phyloP scores from a whole-genome alignment of 2,329 filamentous ascomycete genomes.

The Didymellaceae sp. region DNA sequence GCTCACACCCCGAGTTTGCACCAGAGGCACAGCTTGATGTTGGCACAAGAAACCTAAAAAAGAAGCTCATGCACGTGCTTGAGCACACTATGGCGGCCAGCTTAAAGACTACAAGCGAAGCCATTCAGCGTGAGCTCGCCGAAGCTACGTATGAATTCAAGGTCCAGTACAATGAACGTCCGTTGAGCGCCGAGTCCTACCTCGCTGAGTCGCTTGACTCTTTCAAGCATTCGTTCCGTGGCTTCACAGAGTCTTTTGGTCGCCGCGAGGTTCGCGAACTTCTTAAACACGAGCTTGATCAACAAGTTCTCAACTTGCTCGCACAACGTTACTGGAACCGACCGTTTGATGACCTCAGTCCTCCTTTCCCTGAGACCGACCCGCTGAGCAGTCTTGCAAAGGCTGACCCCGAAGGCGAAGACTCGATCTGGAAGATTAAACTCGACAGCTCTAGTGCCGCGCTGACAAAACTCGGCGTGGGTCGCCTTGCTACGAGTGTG shows the following conservation, averaged over 20 bases:
- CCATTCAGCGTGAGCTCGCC: constrained; percentile 92
- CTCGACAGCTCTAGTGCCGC: constrained; percentile 90
- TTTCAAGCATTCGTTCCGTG: constrained; percentile 98
- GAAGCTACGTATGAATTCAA: constrained; percentile 99
- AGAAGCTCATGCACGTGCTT: constrained; percentile 95
- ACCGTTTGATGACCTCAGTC: constrained; percentile 82
- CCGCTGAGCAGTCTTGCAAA: constrained; percentile 80
- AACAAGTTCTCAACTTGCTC: constrained; percentile 90
- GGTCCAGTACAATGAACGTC: constrained; percentile 97
- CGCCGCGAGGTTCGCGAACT: constrained; percentile 87
- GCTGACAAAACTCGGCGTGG: constrained; percentile 92
- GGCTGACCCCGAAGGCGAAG: constrained; percentile 73
- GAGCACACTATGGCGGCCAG: constrained; percentile 97
- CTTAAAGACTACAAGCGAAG: constrained; percentile 85
- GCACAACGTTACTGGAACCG: constrained; percentile 98
- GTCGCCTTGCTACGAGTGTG: constrained; percentile 88
- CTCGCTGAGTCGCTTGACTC: constrained; percentile 92
- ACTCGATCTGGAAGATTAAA: constrained; percentile 90
- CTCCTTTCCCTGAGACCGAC: constrained; percentile 71
- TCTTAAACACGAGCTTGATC: constrained; percentile 90
- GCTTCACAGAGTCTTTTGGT: constrained; percentile 88
- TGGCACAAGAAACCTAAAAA: constrained; percentile 84
- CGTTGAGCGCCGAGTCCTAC: constrained; percentile 93
- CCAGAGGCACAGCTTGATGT: constrained; percentile 74
- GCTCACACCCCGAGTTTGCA: constrained; percentile 83